A percentile compares a stretch with the other conserved stretches of the same genome.
phyloP scores from a whole-genome alignment of 352 stramenopile species.

The Thraustochytrium sp. region DNA sequence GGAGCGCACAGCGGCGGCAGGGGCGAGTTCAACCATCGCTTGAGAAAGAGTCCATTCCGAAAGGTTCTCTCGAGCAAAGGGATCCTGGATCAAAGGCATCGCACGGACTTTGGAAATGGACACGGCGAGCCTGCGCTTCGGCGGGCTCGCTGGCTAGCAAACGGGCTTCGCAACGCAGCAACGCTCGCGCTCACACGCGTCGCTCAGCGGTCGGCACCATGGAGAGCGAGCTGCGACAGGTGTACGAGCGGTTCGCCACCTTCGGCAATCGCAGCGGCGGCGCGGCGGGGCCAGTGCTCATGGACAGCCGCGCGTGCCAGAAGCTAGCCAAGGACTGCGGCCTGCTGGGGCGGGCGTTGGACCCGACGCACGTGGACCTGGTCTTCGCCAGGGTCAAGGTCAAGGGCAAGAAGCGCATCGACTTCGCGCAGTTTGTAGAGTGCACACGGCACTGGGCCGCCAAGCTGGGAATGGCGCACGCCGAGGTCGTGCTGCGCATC shows the following conservation, averaged over 20 bases:
- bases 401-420: constrained; percentile 70
- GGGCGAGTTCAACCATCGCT: too few species aligned
- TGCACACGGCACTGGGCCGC: constrained; percentile 69
- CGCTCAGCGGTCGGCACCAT: too few species aligned
- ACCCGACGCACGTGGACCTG: constrained; percentile 70
- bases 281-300: not conserved
- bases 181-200: too few species aligned
- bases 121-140: too few species aligned
- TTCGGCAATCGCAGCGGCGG: constrained; percentile 17
- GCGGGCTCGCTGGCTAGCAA: too few species aligned
- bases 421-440: constrained; percentile 72
- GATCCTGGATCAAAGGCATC: too few species aligned
- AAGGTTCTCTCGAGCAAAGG: too few species aligned
- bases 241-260: constrained; percentile 12
- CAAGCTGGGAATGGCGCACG: constrained; percentile 56
- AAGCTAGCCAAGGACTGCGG: constrained; percentile 26
- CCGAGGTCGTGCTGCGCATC: constrained; percentile 35
- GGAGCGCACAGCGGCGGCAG: too few species aligned
- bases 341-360: constrained; percentile 51
- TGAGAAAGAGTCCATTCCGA: too few species aligned
- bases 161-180: too few species aligned
- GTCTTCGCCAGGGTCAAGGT: constrained; percentile 77
- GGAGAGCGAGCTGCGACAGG: constrained; percentile 3
- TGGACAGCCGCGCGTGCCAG: constrained; percentile 24
- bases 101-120: too few species aligned